phyloP scores from a whole-genome alignment of 83 land plant genomes.

The Picea mariana region DNA sequence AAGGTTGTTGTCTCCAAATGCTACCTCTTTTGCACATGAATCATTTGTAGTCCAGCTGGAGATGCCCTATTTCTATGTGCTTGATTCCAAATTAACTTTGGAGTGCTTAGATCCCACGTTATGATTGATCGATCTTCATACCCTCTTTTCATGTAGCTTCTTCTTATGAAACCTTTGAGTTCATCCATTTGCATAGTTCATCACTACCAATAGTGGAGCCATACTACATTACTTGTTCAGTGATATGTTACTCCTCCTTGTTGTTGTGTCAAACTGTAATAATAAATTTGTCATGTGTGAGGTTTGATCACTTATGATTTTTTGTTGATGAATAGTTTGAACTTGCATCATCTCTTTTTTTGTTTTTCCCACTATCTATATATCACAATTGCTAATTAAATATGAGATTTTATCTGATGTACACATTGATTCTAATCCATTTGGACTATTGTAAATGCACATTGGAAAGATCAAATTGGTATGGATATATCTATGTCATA shows the following conservation, averaged over 20 bases:
- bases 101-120: too few relatives aligned
- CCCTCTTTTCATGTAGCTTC: background rate
- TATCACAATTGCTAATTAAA: slow-evolving; percentile 55
- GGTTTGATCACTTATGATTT: slow-evolving; percentile 37
- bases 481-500: slow-evolving; percentile 32
- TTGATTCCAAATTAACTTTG: too few relatives aligned
- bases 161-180: slow-evolving; percentile 57
- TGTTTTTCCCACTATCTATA: slow-evolving; percentile 76
- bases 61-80: too few relatives aligned
- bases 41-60: too few relatives aligned
- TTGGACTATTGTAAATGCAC: slow-evolving; percentile 50
- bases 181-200: slow-evolving; percentile 22
- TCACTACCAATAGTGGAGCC: background rate
- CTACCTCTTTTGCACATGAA: too few relatives aligned
- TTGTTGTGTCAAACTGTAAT: slow-evolving; percentile 60
- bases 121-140: too few relatives aligned
- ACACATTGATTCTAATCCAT: slow-evolving; percentile 59
- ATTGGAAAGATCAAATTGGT: slow-evolving; percentile 45
- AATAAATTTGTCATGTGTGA: slow-evolving; percentile 53
- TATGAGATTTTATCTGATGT: slow-evolving; percentile 67
- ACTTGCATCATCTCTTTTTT: slow-evolving; percentile 88
- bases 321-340: slow-evolving; percentile 61
- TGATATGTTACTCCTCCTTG: slow-evolving; percentile 61
- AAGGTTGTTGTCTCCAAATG: too few relatives aligned
- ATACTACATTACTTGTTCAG: slow-evolving; percentile 24